Percentiles rank a stretch among this genome's conserved stretches.
These are phyloP conservation scores for Thraustochytrium striatum DNA, from an alignment of 352 stramenopile genomes.

Conservation along the genomic window DNA sequence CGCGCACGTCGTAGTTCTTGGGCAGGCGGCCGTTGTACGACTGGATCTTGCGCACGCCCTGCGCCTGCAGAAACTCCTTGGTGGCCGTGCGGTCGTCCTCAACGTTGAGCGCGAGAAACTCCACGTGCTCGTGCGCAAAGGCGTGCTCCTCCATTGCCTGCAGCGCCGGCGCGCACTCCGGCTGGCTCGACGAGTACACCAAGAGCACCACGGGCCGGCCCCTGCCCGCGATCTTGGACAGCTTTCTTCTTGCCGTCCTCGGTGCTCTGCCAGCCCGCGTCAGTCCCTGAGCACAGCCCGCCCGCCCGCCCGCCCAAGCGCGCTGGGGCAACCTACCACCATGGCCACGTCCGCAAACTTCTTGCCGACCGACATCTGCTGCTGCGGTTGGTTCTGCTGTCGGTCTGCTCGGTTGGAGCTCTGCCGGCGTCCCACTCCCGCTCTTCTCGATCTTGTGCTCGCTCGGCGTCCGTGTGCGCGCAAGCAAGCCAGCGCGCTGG, in stretches of 20 bases:
- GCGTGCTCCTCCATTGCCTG: neutral
- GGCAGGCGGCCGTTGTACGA: neutral
- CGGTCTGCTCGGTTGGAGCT: too few relatives aligned
- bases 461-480: too few relatives aligned
- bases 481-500: too few relatives aligned
- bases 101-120: neutral
- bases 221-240: neutral
- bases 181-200: neutral
- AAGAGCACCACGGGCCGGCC: neutral
- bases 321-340: too few relatives aligned
- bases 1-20: neutral
- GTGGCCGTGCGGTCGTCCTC: neutral
- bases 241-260: neutral
- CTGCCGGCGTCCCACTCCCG: too few relatives aligned
- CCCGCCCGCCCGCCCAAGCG: too few relatives aligned
- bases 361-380: neutral
- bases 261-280: too few relatives aligned
- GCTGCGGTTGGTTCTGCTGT: too few relatives aligned
- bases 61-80: neutral
- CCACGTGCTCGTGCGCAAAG: neutral
- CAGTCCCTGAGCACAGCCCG: too few relatives aligned
- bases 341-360: neutral
- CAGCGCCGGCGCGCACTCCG: neutral
- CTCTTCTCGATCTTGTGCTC: too few relatives aligned
- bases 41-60: neutral